Conservation (phyloP, 768 basidiomycete genomes). For the Mrakia frigida region DNA sequence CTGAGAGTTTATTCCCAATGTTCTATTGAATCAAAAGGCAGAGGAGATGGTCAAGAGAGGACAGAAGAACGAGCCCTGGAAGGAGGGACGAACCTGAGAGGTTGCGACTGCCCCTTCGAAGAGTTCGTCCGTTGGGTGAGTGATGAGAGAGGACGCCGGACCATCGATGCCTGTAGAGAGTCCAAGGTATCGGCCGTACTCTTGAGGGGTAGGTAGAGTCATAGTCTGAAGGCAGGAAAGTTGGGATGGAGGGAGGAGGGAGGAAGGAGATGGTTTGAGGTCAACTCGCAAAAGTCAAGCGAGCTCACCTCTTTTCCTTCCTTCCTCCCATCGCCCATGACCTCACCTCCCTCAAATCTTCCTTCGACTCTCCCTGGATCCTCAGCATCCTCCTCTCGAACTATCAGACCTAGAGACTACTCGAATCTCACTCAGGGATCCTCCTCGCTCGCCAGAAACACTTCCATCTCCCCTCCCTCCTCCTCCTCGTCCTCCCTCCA, state of each 20-base stretch:
- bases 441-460: neutral
- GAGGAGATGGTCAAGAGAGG: too few species aligned
- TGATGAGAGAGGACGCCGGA: too few species aligned
- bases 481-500: neutral
- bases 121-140: too few species aligned
- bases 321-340: neutral
- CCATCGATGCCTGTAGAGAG: too few species aligned
- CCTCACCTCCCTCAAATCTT: neutral
- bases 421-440: neutral
- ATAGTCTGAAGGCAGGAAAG: neutral
- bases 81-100: too few species aligned
- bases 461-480: neutral
- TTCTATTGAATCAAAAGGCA: too few species aligned
- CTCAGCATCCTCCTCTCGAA: constrained; percentile 13
- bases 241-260: neutral
- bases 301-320: neutral
- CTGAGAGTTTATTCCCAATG: too few species aligned
- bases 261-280: neutral
- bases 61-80: too few species aligned
- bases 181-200: neutral
- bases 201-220: neutral
- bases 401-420: neutral
- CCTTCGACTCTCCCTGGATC: neutral
- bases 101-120: too few species aligned
- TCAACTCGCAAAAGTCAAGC: neutral